These are phyloP conservation scores for Calophaca sinica DNA, from an alignment of 306 rosid genomes.

Conservation along the genomic window DNA sequence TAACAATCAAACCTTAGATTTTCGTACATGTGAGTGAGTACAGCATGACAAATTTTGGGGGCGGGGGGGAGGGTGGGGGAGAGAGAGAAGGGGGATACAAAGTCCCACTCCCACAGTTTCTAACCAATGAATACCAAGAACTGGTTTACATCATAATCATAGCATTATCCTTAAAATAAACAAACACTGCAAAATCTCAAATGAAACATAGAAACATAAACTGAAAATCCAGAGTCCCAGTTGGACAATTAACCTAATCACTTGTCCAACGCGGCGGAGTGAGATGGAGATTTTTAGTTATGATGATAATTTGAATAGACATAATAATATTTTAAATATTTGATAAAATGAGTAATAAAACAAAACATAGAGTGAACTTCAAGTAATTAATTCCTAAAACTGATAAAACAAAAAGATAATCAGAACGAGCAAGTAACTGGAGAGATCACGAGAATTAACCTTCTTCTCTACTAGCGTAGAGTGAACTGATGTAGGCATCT, in stretches of 20 bases:
- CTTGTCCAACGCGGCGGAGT: no score
- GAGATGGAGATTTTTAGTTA: no score
- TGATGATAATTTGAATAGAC: no score
- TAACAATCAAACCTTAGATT: not conserved
- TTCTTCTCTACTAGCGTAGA: constrained; percentile 51
- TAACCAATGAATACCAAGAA: not conserved
- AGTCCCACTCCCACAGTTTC: not conserved
- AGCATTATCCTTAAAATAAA: not conserved
- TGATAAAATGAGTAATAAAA: not conserved
- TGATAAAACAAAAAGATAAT: not conserved
- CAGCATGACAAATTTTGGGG: not conserved
- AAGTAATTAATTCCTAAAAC: not conserved
- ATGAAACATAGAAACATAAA: not conserved
- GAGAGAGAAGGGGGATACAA: not conserved
- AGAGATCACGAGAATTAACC: constrained; percentile 36
- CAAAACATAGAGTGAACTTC: not conserved
- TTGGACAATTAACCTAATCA: no score
- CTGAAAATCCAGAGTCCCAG: no score
- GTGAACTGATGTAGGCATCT: constrained; percentile 48
- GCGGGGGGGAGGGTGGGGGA: no score
- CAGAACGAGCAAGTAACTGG: not conserved
- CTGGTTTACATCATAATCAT: not conserved
- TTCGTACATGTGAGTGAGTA: not conserved
- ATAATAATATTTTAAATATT: no score
- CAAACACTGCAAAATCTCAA: not conserved